Evolutionary conservation across 192 early-diverging fungal species (phyloP).

Genomic region (Pilaira anomala): DNA sequence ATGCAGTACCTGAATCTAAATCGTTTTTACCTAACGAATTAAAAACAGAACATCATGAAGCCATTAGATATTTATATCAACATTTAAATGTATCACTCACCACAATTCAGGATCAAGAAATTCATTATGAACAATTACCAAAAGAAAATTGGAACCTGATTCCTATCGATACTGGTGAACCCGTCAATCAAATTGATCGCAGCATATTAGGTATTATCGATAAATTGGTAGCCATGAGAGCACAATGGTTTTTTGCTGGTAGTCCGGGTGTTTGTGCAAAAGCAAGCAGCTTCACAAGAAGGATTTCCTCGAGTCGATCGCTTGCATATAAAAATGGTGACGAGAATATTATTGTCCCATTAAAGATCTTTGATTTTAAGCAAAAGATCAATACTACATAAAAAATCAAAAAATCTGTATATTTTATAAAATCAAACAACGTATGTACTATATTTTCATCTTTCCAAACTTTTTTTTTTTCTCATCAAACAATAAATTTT

Average conservation of each 20-base stretch:
- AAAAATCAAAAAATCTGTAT: neutral
- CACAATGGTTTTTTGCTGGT: slow-evolving; percentile 38
- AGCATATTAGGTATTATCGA: slow-evolving; percentile 37
- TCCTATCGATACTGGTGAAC: slow-evolving; percentile 4
- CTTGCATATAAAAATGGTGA: slow-evolving; percentile 13
- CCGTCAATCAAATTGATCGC: neutral
- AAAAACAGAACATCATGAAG: slow-evolving; percentile 29
- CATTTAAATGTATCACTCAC: slow-evolving; percentile 32
- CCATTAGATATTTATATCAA: slow-evolving; percentile 28
- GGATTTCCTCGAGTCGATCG: slow-evolving; percentile 25
- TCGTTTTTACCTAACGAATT: slow-evolving; percentile 29
- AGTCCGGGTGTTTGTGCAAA: slow-evolving; percentile 29
- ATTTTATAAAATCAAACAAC: no score
- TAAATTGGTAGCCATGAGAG: slow-evolving; percentile 37
- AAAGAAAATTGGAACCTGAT: slow-evolving; percentile 28
- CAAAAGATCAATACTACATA: no score
- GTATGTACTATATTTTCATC: no score
- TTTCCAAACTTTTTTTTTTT: no score
- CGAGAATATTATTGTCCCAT: slow-evolving; percentile 11
- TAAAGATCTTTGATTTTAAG: slow-evolving; percentile 13
- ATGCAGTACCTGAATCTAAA: slow-evolving; percentile 30
- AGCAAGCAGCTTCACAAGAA: slow-evolving; percentile 29
- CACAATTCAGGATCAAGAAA: neutral
- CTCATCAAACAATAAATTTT: no score
- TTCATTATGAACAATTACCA: slow-evolving; percentile 24